Evolutionary conservation across 352 stramenopile genomes (phyloP), one percentile per base, ranked within the genome.

Genomic region (Pilasporangium apinafurcum): DNA sequence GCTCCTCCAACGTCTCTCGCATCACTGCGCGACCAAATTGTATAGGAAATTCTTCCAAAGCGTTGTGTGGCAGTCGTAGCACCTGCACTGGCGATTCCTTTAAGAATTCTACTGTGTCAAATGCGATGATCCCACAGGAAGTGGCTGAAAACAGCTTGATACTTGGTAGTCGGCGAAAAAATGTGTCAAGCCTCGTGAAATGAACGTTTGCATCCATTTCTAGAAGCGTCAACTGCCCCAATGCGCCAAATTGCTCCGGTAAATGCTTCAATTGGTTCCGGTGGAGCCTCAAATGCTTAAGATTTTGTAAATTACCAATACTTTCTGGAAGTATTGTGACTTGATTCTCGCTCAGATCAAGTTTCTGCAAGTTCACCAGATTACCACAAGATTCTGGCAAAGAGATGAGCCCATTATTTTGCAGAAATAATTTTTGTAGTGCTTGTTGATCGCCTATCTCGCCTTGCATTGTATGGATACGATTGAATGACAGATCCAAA

Each of bases 401-500:
- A 25, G 44, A 25, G 8, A 22, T 39, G 0, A 86, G 30, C 8
- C 7, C 30, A 36, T 89, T 89, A 37, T 78, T 51, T n/a, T 63
- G 41, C 1, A 86, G 40, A 13, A 49, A 29, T 17, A 86, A 27
- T 36, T 53, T 44, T 12, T 62, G 16, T 6, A 90, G 59, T 1
- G 59, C 53, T 22, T 38, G 14, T 2, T 86, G 39, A 3, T 67
- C 59, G 1, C 60, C 46, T 4, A 87, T 45, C 41, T 85, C 60
- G 20, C 76, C 47, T 1, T 44, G 56, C n/a, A 90, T 34, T 1
- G 27, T 32, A 0, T 22, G 0, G 20, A 90, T 53, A 9, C 39
- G 28, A 36, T 90, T 90, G 53, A 72, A 46, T 1, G 65, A 74
- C 30, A 90, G 43, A 36, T 86, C 60, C 14, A 86, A 40, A 6